Percentiles rank a stretch among this genome's conserved stretches.
Conservation (phyloP, 441 rosid genomes). For the Populus tomentosa region DNA sequence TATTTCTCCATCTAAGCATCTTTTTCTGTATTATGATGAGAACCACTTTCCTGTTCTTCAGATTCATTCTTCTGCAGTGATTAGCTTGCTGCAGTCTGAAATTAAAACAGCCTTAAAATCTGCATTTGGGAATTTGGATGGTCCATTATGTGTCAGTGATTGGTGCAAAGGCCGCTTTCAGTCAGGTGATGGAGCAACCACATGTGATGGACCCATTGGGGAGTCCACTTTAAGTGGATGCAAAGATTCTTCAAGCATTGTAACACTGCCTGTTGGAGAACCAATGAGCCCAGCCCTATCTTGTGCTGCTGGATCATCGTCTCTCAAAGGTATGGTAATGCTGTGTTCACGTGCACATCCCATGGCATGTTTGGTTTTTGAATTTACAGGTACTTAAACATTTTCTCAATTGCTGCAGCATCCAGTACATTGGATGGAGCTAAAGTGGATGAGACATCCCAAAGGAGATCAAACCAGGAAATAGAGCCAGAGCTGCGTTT, state of each 20-base stretch:
- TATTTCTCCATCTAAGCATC: background rate
- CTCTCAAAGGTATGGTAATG: slow-evolving; percentile 44
- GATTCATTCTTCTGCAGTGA: slow-evolving; percentile 85
- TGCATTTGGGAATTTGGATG: slow-evolving; percentile 85
- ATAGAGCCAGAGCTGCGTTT: slow-evolving; percentile 64
- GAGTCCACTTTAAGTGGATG: slow-evolving; percentile 77
- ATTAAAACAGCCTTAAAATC: slow-evolving; percentile 85
- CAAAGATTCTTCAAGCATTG: slow-evolving; percentile 56
- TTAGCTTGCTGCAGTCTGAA: slow-evolving; percentile 88
- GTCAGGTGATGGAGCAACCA: slow-evolving; percentile 48
- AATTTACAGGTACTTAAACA: slow-evolving; percentile 20
- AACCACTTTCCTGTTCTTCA: slow-evolving; percentile 31
- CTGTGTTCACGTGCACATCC: background rate
- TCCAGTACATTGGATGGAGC: slow-evolving; percentile 54
- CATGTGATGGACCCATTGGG: slow-evolving; percentile 69
- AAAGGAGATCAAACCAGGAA: slow-evolving; percentile 68
- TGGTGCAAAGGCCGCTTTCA: slow-evolving; percentile 97
- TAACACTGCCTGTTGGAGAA: slow-evolving; percentile 48
- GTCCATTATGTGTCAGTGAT: slow-evolving; percentile 85
- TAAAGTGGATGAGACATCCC: slow-evolving; percentile 68
- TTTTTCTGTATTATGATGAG: background rate
- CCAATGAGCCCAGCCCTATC: slow-evolving; percentile 60
- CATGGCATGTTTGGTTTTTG: slow-evolving; percentile 17
- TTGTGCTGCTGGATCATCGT: slow-evolving; percentile 53
- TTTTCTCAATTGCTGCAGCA: slow-evolving; percentile 30